Percentiles rank a stretch among this genome's conserved stretches.
These are phyloP conservation scores for Nemania sp. DNA, from an alignment of 2,329 filamentous ascomycete genomes.

Conservation along the genomic window DNA sequence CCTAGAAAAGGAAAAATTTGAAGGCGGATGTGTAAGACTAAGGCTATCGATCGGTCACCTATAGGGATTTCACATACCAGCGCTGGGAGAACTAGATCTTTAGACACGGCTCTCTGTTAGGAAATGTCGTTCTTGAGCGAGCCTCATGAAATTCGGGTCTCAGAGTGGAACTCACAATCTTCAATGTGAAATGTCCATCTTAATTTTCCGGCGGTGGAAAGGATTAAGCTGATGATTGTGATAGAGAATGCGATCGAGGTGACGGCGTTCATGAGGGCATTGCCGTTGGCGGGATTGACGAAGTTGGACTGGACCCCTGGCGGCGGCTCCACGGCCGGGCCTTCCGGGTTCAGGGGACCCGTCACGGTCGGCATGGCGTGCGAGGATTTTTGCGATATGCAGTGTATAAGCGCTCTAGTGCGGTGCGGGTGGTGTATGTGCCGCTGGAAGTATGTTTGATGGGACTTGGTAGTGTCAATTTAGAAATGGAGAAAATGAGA, in stretches of 20 bases:
- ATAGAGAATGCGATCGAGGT: neutral
- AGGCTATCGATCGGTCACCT: neutral
- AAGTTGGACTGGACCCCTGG: neutral
- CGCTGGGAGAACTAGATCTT: neutral
- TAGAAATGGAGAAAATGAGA: no score
- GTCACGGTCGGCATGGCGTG: neutral
- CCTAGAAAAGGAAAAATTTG: neutral
- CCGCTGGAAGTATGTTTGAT: no score
- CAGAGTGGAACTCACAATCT: neutral
- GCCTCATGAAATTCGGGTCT: neutral
- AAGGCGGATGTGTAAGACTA: neutral
- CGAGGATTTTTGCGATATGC: no score
- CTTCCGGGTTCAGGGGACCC: neutral
- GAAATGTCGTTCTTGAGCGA: neutral
- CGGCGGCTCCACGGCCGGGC: neutral
- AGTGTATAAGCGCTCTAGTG: no score
- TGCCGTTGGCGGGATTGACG: neutral
- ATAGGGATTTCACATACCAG: neutral
- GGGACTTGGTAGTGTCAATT: no score
- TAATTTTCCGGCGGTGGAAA: neutral
- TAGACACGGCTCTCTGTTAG: neutral
- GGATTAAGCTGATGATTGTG: neutral
- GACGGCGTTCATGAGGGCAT: neutral
- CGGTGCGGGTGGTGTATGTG: no score
- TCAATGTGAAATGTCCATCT: neutral